Conservation (phyloP, 202 grass and related monocot genomes). For the Hordeum pubiflorum region DNA sequence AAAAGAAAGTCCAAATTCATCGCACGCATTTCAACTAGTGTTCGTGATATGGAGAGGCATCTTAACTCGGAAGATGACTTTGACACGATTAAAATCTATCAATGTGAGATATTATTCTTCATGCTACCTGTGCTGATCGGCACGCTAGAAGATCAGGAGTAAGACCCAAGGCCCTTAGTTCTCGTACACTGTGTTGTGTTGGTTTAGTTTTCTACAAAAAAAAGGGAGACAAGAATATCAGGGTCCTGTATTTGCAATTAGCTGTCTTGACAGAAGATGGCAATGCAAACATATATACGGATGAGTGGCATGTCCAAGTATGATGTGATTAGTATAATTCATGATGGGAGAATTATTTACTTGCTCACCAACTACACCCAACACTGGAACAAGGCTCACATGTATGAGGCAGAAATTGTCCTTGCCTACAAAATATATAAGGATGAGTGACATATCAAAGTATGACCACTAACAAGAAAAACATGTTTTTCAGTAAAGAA, state of each 20-base stretch:
- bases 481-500: not conserved
- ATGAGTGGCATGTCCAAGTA: not conserved
- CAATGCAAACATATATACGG: not conserved
- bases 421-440: slow-evolving; percentile 55
- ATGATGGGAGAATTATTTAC: slow-evolving; percentile 55
- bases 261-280: not conserved
- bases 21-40: not conserved
- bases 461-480: not conserved
- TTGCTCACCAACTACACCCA: slow-evolving; percentile 97
- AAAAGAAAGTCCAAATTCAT: not conserved
- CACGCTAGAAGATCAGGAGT: slow-evolving; percentile 95
- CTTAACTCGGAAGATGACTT: not conserved
- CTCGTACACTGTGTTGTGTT: slow-evolving; percentile 94
- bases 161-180: slow-evolving; percentile 88
- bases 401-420: slow-evolving; percentile 99
- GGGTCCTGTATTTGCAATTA: not conserved
- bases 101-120: not conserved
- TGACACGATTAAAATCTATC: not conserved
- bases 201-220: slow-evolving; percentile 94
- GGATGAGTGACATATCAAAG: not conserved
- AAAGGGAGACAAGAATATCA: slow-evolving; percentile 22
- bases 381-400: slow-evolving; percentile 87
- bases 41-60: not conserved
- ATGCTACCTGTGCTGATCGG: slow-evolving; percentile 75
- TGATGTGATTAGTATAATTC: not conserved